These are phyloP conservation scores for Colletotrichum kahawae DNA, from an alignment of 2,329 filamentous ascomycete genomes.

Conservation along the genomic window DNA sequence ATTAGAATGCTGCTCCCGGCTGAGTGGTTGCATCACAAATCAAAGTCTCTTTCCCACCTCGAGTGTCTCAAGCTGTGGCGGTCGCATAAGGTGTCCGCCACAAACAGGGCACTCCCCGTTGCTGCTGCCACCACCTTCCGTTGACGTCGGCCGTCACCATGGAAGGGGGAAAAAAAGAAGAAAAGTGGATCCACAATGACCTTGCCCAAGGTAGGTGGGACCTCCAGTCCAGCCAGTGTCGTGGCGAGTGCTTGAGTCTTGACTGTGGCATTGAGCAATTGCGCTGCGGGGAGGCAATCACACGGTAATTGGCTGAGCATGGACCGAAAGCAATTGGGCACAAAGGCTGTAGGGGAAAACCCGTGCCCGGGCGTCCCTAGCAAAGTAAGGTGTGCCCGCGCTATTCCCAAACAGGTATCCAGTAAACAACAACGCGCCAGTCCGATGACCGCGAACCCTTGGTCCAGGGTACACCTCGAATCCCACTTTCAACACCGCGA, in stretches of 20 bases:
- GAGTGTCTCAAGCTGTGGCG: constrained; percentile 17
- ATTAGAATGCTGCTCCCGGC: background rate
- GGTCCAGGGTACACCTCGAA: constrained; percentile 8
- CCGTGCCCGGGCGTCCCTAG: background rate
- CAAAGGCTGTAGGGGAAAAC: background rate
- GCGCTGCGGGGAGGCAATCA: background rate
- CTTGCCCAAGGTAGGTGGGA: too few relatives aligned
- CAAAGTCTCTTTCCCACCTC: constrained; percentile 3
- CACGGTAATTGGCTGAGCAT: background rate
- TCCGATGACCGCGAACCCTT: constrained; percentile 14
- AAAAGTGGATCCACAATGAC: background rate
- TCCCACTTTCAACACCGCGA: constrained; percentile 15
- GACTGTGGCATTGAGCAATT: background rate
- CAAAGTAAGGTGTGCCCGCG: background rate
- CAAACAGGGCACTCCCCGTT: background rate
- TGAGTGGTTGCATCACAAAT: constrained; percentile 19
- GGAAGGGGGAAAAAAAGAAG: background rate
- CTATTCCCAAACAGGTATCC: constrained; percentile 40
- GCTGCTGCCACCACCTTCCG: background rate
- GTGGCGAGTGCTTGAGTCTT: too few relatives aligned
- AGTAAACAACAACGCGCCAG: constrained; percentile 44
- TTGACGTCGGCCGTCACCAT: background rate
- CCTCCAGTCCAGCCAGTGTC: too few relatives aligned
- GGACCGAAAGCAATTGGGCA: background rate
- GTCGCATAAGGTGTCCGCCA: background rate